Base-by-base conservation (phyloP, 164 flowering plant genomes). In the Vitis cinerea region DNA sequence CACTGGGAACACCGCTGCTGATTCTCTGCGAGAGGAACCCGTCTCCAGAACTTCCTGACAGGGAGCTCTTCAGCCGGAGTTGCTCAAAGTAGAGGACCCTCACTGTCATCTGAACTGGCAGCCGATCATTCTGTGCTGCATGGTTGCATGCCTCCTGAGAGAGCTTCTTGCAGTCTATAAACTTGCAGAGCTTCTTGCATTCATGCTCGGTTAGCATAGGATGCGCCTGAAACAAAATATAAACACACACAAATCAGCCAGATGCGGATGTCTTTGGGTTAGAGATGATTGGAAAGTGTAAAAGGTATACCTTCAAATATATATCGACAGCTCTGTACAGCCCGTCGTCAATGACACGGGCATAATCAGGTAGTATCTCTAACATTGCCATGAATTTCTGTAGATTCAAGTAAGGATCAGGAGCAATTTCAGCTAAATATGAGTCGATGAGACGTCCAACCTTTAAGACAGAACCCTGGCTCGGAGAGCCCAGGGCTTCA, bases 341-440 rank as follows among this genome's bases (percentile, higher is more conserved):
- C 3, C 90, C 97, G 77, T 91, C 97, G 66, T 88, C 91, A 8
- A 86, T 74, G 27, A 85, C 87, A n/a, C 90, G 88, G 49, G 94
- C 88, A 77, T 87, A 84, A 66, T 89, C 97, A 10, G 97, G 97
- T 60, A 91, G 77, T 23, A 84, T 78, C 74, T 89, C 92, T 47
- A 85, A 72, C 37, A 91, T 68, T 16, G 85, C 81, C 55, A 78
- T 82, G 76, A 91, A 87, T 65, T 89, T 87, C 51, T 75, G 79
- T 59, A 85, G 50, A 66, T 75, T 83, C 68, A 91, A 70, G 70
- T 77, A 80, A 4, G 90, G 88, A 75, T 91, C 97, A 1, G 89
- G 88, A n/a, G 93, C 97, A 75, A 91, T 87, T 80, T 91, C 97
- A 2, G 97, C 94, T 11, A 89, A 79, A 75, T 85, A 89, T 29